phyloP scores from a whole-genome alignment of 2,329 filamentous ascomycete genomes.

The Fusarium sp. region DNA sequence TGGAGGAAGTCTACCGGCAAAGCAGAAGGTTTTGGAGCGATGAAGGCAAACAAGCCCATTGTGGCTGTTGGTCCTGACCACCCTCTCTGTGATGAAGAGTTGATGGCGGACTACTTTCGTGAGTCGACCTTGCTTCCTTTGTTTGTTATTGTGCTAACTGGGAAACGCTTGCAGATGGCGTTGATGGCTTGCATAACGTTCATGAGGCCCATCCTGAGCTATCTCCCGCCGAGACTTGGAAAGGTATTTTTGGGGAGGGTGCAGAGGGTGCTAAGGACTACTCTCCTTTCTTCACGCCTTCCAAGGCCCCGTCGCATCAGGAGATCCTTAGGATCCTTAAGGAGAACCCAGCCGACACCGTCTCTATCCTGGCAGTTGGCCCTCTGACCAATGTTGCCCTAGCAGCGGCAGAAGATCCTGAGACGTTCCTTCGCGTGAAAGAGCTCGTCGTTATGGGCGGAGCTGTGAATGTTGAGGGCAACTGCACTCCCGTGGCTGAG shows the following conservation, averaged over 20 bases:
- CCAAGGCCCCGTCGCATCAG: slow-evolving; percentile 79
- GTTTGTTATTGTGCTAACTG: slow-evolving; percentile 16
- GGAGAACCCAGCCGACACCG: slow-evolving; percentile 85
- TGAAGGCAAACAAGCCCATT: slow-evolving; percentile 82
- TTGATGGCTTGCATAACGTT: slow-evolving; percentile 83
- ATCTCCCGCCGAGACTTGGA: slow-evolving; percentile 81
- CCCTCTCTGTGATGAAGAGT: slow-evolving; percentile 84
- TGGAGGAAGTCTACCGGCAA: slow-evolving; percentile 82
- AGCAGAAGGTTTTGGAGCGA: slow-evolving; percentile 78
- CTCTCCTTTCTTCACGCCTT: slow-evolving; percentile 80
- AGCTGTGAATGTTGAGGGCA: slow-evolving; percentile 83
- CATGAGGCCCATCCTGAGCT: slow-evolving; percentile 82
- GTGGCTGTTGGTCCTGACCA: slow-evolving; percentile 90
- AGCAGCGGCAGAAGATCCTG: slow-evolving; percentile 89
- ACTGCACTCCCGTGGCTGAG: slow-evolving; percentile 88
- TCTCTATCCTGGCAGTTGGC: slow-evolving; percentile 92
- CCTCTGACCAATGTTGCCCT: slow-evolving; percentile 95
- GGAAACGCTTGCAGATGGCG: slow-evolving; percentile 71
- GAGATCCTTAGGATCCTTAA: slow-evolving; percentile 90
- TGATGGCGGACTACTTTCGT: slow-evolving; percentile 93
- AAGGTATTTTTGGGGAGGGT: slow-evolving; percentile 70
- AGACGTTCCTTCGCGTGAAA: slow-evolving; percentile 89
- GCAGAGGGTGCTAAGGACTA: slow-evolving; percentile 61
- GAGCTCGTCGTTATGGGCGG: slow-evolving; percentile 98
- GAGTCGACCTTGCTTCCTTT: slow-evolving; percentile 53